Conservation (phyloP, 2,329 filamentous ascomycete species). For the Pleomassaria siparia region DNA sequence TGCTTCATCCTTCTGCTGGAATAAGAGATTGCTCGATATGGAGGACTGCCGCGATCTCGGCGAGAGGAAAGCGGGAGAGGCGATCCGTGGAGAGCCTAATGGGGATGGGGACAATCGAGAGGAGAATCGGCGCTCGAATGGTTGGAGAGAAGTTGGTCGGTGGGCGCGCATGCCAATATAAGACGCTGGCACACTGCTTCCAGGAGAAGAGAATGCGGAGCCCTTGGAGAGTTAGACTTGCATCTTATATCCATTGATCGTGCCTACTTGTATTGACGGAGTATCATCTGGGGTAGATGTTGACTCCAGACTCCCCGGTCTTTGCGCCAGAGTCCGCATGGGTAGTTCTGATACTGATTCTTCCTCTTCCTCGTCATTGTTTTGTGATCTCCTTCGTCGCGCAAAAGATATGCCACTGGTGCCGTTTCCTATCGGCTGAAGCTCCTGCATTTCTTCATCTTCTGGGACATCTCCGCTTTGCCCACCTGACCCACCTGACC, state of each 20-base stretch:
- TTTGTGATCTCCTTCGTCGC: conserved; percentile 24
- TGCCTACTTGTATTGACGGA: conserved; percentile 74
- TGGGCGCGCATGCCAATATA: conserved; percentile 70
- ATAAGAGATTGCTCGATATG: conserved; percentile 67
- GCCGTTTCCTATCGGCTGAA: conserved; percentile 22
- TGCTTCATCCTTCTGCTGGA: conserved; percentile 58
- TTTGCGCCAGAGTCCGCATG: conserved; percentile 14
- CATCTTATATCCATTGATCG: conserved; percentile 24
- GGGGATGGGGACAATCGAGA: conserved; percentile 73
- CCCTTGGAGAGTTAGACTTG: conserved; percentile 43
- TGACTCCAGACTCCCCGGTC: conserved; percentile 66
- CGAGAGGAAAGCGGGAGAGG: conserved; percentile 70
- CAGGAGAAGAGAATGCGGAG: conserved; percentile 62
- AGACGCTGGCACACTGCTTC: conserved; percentile 72
- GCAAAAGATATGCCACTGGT: conserved; percentile 37
- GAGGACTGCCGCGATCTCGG: conserved; percentile 80
- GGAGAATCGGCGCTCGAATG: conserved; percentile 93
- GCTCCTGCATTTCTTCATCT: conserved; percentile 26
- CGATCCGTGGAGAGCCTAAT: conserved; percentile 63
- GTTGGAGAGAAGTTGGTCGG: conserved; percentile 80
- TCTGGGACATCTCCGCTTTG: conserved; percentile 12
- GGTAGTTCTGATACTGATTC: conserved; percentile 23
- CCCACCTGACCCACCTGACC: conserved; percentile 4
- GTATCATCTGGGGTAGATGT: conserved; percentile 80
- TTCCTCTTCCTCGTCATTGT: conserved; percentile 23